Conservation (phyloP, 2,329 filamentous ascomycete species). For the Cladosporium sp. region DNA sequence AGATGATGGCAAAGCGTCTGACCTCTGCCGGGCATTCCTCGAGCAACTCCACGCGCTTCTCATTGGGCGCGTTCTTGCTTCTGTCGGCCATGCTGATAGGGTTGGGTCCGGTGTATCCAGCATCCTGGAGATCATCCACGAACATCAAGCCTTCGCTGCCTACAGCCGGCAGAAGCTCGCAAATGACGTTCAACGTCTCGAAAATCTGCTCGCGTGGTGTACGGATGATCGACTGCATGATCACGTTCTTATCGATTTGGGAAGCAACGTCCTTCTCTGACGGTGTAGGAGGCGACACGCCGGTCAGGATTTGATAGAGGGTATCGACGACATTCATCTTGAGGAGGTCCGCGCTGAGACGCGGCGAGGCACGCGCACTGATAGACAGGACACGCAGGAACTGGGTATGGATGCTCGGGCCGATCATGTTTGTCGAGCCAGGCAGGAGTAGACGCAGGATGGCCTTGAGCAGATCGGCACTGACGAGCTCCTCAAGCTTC, state of each 20-base stretch:
- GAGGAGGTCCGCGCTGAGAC: slow-evolving; percentile 81
- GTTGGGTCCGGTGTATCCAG: slow-evolving; percentile 46
- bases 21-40: slow-evolving; percentile 81
- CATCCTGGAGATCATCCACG: slow-evolving; percentile 47
- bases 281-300: slow-evolving; percentile 82
- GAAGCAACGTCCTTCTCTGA: slow-evolving; percentile 67
- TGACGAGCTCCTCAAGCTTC: slow-evolving; percentile 90
- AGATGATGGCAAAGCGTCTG: slow-evolving; percentile 84
- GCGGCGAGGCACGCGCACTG: slow-evolving; percentile 82
- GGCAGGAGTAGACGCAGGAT: slow-evolving; percentile 84
- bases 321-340: slow-evolving; percentile 98
- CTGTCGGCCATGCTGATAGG: slow-evolving; percentile 39
- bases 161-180: slow-evolving; percentile 80
- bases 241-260: slow-evolving; percentile 92
- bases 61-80: slow-evolving; percentile 59
- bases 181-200: slow-evolving; percentile 95
- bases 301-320: slow-evolving; percentile 93
- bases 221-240: slow-evolving; percentile 98
- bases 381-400: slow-evolving; percentile 91
- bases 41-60: slow-evolving; percentile 77
- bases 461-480: slow-evolving; percentile 77
- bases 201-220: slow-evolving; percentile 93
- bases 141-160: slow-evolving; percentile 54
- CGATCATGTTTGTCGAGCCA: slow-evolving; percentile 92
- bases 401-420: slow-evolving; percentile 90